Evolutionary conservation across 352 stramenopile genomes (phyloP).

Genomic region (Phytophthora boehmeriae): DNA sequence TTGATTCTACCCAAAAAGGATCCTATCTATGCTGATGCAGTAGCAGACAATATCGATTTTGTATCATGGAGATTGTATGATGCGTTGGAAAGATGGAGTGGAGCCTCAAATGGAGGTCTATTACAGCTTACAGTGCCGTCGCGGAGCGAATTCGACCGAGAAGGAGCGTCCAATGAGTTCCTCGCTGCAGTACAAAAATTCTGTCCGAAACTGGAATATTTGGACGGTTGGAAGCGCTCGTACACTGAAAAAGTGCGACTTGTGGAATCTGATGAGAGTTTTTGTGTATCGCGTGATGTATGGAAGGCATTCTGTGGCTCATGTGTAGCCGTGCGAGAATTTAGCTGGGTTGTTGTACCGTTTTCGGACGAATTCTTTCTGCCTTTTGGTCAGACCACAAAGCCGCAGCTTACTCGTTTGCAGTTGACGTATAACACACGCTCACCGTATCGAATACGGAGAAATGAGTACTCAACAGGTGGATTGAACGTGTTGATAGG

Average conservation of each 20-base stretch:
- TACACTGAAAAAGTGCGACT: constrained; percentile 47
- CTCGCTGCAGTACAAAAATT: constrained; percentile 29
- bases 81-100: constrained; percentile 37
- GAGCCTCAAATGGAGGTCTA: constrained; percentile 28
- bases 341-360: constrained; percentile 73
- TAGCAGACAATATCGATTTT: constrained; percentile 48
- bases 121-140: constrained; percentile 44
- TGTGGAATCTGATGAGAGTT: constrained; percentile 43
- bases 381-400: constrained; percentile 45
- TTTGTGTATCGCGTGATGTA: constrained; percentile 35
- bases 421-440: constrained; percentile 61
- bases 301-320: constrained; percentile 53
- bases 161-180: constrained; percentile 44
- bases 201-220: constrained; percentile 62
- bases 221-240: constrained; percentile 70
- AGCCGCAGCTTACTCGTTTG: constrained; percentile 43
- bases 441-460: constrained; percentile 51
- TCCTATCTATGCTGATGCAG: constrained; percentile 27
- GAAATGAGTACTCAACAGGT: constrained; percentile 54
- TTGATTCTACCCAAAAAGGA: constrained; percentile 49
- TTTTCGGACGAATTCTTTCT: constrained; percentile 75
- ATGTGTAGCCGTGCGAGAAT: constrained; percentile 51
- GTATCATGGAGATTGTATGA: constrained; percentile 41
- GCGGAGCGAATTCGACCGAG: constrained; percentile 36
- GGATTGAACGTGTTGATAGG: constrained; percentile 42